These are phyloP conservation scores for Hyphopichia homilentoma DNA, from an alignment of 805 yeast species.

Conservation along the genomic window DNA sequence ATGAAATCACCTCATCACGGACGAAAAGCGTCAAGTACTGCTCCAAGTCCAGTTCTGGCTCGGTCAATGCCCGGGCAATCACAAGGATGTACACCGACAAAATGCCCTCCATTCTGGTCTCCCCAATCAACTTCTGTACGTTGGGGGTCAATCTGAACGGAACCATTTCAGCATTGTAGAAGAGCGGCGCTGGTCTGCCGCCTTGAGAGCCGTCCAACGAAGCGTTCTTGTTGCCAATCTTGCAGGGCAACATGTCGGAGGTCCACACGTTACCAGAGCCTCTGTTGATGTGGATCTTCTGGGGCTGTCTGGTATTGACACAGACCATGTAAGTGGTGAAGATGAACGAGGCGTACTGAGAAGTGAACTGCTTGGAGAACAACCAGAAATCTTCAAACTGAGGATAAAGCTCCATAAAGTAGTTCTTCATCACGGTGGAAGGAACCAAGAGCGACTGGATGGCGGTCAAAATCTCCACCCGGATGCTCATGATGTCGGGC, in stretches of 20 bases:
- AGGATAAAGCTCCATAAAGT: constrained; percentile 65
- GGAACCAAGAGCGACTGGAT: constrained; percentile 88
- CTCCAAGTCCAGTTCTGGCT: constrained; percentile 88
- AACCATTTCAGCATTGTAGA: constrained; percentile 87
- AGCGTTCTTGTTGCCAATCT: constrained; percentile 57
- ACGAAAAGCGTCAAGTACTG: constrained; percentile 91
- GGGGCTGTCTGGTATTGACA: constrained; percentile 89
- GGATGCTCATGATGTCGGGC: constrained; percentile 84
- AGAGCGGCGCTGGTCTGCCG: constrained; percentile 70
- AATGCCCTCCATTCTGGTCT: constrained; percentile 88
- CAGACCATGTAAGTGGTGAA: constrained; percentile 94
- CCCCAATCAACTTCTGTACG: constrained; percentile 89
- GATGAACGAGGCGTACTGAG: constrained; percentile 90
- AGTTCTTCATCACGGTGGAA: constrained; percentile 72
- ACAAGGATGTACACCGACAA: constrained; percentile 79
- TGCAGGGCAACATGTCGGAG: constrained; percentile 91
- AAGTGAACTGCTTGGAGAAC: constrained; percentile 90
- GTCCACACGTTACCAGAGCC: constrained; percentile 90
- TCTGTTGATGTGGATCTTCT: constrained; percentile 79
- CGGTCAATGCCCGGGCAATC: constrained; percentile 83
- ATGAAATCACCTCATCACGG: constrained; percentile 89
- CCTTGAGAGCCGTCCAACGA: constrained; percentile 44
- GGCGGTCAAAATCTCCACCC: constrained; percentile 87
- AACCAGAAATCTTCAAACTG: constrained; percentile 95
- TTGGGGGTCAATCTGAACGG: constrained; percentile 97